phyloP scores from a whole-genome alignment of 179 eudicot genomes.

The Sideroxylon spinosum region DNA sequence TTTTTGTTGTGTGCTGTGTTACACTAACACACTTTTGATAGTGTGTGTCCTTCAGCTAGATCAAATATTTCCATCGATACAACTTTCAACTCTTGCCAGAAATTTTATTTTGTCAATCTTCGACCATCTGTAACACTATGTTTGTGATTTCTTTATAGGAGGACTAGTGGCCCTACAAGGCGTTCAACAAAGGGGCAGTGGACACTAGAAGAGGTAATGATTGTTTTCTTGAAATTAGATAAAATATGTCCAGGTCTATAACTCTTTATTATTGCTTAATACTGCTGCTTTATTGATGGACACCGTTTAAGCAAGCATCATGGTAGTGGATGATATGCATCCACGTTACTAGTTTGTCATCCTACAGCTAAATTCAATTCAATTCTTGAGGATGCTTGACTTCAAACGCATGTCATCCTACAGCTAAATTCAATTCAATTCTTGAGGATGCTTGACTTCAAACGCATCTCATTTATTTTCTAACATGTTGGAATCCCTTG shows the following conservation, averaged over 20 bases:
- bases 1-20: neutral
- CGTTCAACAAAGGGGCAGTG: slow-evolving; percentile 97
- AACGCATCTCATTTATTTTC: neutral
- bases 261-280: neutral
- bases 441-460: slow-evolving; percentile 8
- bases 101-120: neutral
- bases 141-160: slow-evolving; percentile 40
- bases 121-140: slow-evolving; percentile 1
- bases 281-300: neutral
- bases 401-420: neutral
- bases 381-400: neutral
- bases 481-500: neutral
- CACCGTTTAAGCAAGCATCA: neutral
- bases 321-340: neutral
- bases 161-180: slow-evolving; percentile 97
- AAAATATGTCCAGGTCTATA: neutral
- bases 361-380: neutral
- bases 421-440: neutral
- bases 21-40: neutral
- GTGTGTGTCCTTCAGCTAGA: neutral
- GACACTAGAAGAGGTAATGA: slow-evolving; percentile 85
- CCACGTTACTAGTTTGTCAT: neutral
- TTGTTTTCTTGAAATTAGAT: slow-evolving; percentile 9
- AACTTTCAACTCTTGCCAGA: neutral
- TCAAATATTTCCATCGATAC: neutral